A percentile compares a stretch with the other conserved stretches of the same genome.
Conservation (phyloP, 2,329 filamentous ascomycete species). For the Epichloe scottii region DNA sequence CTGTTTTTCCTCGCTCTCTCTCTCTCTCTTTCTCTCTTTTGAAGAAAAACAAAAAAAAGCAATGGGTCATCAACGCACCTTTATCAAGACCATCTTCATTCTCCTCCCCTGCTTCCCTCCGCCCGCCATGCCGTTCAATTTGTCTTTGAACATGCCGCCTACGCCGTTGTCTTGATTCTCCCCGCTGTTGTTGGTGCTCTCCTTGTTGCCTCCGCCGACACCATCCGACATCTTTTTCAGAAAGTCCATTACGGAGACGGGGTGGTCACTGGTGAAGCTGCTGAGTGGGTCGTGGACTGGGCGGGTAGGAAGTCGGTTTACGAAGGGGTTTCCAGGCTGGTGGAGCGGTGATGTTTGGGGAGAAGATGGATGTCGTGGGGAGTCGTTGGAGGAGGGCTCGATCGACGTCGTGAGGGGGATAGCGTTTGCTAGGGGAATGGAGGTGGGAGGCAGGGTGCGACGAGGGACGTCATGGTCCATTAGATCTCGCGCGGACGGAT, state of each 20-base stretch:
- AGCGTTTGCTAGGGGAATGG: neutral
- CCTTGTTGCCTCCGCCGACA: constrained; percentile 13
- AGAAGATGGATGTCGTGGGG: no score
- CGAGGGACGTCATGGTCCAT: neutral
- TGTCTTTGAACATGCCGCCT: constrained; percentile 49
- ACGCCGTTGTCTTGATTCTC: constrained; percentile 21
- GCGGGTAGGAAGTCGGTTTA: no score
- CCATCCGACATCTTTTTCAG: constrained; percentile 37
- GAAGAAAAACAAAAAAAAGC: no score
- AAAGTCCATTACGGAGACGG: constrained; percentile 33
- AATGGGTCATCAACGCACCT: constrained; percentile 31
- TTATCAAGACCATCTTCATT: constrained; percentile 78
- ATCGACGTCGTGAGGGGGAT: neutral
- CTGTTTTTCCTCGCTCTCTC: no score
- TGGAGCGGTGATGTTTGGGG: no score
- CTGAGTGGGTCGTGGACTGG: no score
- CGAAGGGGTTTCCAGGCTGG: no score
- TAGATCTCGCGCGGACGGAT: neutral
- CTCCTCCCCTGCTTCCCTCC: constrained; percentile 64
- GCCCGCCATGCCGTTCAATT: constrained; percentile 58
- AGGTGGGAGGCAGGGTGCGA: neutral
- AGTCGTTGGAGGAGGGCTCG: no score
- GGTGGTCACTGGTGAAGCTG: no score
- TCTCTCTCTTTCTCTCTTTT: no score
- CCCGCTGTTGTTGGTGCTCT: constrained; percentile 12